Evolutionary conservation across 1,284 basidiomycete genomes (phyloP).

Genomic region (Rhizoctonia solani): DNA sequence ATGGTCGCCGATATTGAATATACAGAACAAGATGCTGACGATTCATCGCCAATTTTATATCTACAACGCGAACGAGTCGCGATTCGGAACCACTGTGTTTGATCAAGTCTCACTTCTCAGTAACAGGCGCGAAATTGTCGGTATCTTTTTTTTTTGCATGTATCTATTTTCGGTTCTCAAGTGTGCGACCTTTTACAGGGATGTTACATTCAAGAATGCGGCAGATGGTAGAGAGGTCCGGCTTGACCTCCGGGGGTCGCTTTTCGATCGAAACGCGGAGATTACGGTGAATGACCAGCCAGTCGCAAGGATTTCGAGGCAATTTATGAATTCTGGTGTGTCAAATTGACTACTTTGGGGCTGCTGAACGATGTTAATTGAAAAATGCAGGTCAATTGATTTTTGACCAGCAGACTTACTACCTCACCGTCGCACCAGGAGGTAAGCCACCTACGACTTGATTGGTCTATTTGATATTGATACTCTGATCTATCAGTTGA

Average conservation of each 20-base stretch:
- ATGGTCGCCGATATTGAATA: constrained; percentile 29
- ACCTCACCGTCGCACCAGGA: constrained; percentile 22
- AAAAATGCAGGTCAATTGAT: background rate
- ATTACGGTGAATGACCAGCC: constrained; percentile 26
- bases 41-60: constrained; percentile 20
- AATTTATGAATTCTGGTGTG: constrained; percentile 28
- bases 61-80: constrained; percentile 22
- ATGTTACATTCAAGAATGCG: constrained; percentile 17
- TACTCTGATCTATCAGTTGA: background rate
- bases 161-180: background rate
- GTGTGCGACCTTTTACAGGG: background rate
- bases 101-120: constrained; percentile 27
- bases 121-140: constrained; percentile 22
- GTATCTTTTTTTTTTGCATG: background rate
- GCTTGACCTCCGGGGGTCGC: constrained; percentile 20
- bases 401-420: constrained; percentile 33
- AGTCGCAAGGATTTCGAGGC: constrained; percentile 23
- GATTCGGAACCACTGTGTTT: constrained; percentile 23
- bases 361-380: background rate
- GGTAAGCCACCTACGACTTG: background rate
- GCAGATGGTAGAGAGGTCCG: background rate
- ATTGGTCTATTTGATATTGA: background rate
- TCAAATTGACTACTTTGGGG: background rate
- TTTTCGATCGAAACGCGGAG: constrained; percentile 28
- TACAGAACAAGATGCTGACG: constrained; percentile 28